Base-by-base conservation (phyloP, 495 filamentous ascomycete species). In the Lentithecium fluviatile region DNA sequence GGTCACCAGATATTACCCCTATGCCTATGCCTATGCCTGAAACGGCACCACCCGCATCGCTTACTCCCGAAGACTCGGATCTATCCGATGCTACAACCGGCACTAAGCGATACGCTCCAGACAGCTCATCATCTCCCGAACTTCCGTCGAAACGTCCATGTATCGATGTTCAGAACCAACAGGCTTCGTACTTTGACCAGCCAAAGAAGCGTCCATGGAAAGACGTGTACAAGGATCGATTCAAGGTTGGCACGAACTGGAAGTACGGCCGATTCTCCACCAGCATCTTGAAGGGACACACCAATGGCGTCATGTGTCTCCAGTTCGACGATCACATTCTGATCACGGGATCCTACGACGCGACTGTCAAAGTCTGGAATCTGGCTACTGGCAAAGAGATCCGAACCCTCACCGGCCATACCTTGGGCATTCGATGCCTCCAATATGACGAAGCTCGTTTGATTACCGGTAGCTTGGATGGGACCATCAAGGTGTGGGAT, bases 291-390 rank as follows among this genome's bases (percentile, higher is more conserved):
- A 84, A 83, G 56, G 95, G 94, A 0, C 94, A 99, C 70, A 85
- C 84, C 13, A 96, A 99, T 68, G 95, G 94, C 15, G 87, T 99
- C 21, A 97, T 95, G 77, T 96, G 91, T 69, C 77, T 99, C 20
- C 94, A 99, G 71, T 95, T 99, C 64, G 90, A 95, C 62, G 91
- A 96, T 65, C 87, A 89, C 53, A 90, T 95, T 53, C 79, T 98
- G 20, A 93, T 88, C 13, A 95, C 93, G 12, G 94, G 94, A 4
- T 97, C 94, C 2, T 97, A 97, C 69, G 95, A 99, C 74, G 78
- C 84, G 10, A 96, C 90, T 1, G 89, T 96, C 68, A 97, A 95
- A 70, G 91, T 97, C 13, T 97, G 95, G 94, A 85, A 97, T 69
- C 85, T 95, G 34, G 85, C 95, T 64, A 94, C 87, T 1, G 90